Conservation (phyloP, 805 yeast genomes). For the Debaryomyces tyrocola region DNA sequence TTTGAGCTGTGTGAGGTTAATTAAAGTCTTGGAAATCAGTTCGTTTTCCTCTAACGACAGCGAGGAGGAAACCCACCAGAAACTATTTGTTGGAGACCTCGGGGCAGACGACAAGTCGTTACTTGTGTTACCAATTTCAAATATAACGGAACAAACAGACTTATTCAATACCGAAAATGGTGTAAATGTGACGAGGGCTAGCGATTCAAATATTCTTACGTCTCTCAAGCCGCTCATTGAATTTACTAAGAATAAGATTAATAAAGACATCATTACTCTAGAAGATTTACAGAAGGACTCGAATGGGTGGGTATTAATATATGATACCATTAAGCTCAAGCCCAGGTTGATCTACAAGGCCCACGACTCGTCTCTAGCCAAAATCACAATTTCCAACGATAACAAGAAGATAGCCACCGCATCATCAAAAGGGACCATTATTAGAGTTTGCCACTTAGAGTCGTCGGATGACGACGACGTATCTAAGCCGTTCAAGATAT, state of each 20-base stretch:
- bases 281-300: constrained; percentile 25
- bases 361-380: constrained; percentile 37
- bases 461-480: constrained; percentile 7
- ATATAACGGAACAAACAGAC: constrained; percentile 30
- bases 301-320: constrained; percentile 41
- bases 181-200: constrained; percentile 11
- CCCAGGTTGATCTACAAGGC: constrained; percentile 39
- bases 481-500: constrained; percentile 14
- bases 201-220: constrained; percentile 15
- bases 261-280: constrained; percentile 19
- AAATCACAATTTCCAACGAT: constrained; percentile 27
- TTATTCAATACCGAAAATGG: constrained; percentile 20
- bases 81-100: constrained; percentile 33
- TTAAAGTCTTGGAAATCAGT: constrained; percentile 42
- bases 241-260: constrained; percentile 23
- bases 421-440: constrained; percentile 42
- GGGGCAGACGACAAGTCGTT: constrained; percentile 35
- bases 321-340: constrained; percentile 34
- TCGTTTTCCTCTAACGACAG: constrained; percentile 4
- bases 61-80: neutral
- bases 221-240: constrained; percentile 21
- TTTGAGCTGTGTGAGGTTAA: constrained; percentile 80
- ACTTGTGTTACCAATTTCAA: constrained; percentile 34
- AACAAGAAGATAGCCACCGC: constrained; percentile 38
- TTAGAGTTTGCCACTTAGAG: constrained; percentile 31